Evolutionary conservation across 495 filamentous ascomycete genomes (phyloP).

Genomic region (Letharia columbiana): DNA sequence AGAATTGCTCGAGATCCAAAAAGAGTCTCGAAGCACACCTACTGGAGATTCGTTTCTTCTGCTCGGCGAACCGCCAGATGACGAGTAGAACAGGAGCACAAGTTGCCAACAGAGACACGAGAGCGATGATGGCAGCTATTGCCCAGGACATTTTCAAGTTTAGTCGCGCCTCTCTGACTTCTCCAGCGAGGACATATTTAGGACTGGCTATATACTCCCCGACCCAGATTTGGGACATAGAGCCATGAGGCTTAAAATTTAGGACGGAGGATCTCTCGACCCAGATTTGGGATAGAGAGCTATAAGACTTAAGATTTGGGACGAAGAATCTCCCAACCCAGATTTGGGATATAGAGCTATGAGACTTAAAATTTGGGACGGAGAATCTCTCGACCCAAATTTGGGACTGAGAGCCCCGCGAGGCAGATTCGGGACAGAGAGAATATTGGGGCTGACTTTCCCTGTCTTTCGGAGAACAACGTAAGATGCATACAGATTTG

Average conservation of each 20-base stretch:
- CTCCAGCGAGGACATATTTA: neutral
- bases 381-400: neutral
- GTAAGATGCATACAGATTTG: neutral
- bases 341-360: too few species aligned
- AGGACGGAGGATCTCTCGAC: too few species aligned
- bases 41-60: neutral
- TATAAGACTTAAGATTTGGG: too few species aligned
- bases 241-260: too few species aligned
- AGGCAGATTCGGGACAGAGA: neutral
- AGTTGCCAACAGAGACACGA: neutral
- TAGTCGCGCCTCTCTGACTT: neutral
- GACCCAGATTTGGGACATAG: too few species aligned
- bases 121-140: too few species aligned
- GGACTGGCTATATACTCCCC: neutral
- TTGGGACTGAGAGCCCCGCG: neutral
- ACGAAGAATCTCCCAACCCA: too few species aligned
- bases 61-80: neutral
- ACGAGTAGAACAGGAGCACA: neutral
- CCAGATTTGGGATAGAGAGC: too few species aligned
- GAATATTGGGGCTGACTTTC: too few species aligned
- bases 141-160: neutral
- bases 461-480: too few species aligned
- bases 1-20: neutral
- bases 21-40: neutral
- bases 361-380: too few species aligned